Evolutionary conservation across 371 early-diverging fungal genomes (phyloP), one percentile per base, ranked within the genome.

Genomic region (Mortierella sp.): DNA sequence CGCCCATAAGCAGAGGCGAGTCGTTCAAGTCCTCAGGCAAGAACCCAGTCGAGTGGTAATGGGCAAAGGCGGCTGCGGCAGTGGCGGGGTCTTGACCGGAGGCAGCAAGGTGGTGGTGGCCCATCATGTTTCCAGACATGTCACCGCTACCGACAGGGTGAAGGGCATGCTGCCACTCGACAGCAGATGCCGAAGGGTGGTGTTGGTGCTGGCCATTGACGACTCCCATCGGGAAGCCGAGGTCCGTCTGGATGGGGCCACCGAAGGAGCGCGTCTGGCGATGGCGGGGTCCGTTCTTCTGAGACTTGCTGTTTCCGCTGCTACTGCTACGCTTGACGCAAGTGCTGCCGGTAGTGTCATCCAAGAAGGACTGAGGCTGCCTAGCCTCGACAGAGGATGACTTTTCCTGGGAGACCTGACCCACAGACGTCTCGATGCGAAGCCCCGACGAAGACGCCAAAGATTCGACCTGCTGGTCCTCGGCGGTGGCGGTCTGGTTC

Each of bases 231-330:
- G 71, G 68, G 41, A 71, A 55, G 11, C 79, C 74, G 52, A 68
- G 44, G 19, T 81, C 82, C 0, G 82, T 68, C 14, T 77, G 71
- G 58, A 77, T 77, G 24, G 77, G 77, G 7, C 82, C 77, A 4
- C 74, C 77, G 69, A 82, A 74, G n/a, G 82, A 82, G 16, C 82
- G 77, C 0, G 82, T 82, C 74, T 82, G 82, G 72, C 82, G 82
- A 43, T 82, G 82, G n/a, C 82, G 74, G n/a, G 77, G 71, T 24
- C 22, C 29, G 22, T 43, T 47, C 61, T 74, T 82, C 9, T 50
- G 63, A 55, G 64, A 14, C 64, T 76, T 77, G 53, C 55, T 70
- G 66, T 68, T 74, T 2, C 77, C 77, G 47, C 68, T 81, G 64
- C 78, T 82, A 75, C 73, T 82, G 73, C 80, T 80, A 14, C 82